phyloP scores from a whole-genome alignment of 2,329 filamentous ascomycete species.

The Claviceps sp. region DNA sequence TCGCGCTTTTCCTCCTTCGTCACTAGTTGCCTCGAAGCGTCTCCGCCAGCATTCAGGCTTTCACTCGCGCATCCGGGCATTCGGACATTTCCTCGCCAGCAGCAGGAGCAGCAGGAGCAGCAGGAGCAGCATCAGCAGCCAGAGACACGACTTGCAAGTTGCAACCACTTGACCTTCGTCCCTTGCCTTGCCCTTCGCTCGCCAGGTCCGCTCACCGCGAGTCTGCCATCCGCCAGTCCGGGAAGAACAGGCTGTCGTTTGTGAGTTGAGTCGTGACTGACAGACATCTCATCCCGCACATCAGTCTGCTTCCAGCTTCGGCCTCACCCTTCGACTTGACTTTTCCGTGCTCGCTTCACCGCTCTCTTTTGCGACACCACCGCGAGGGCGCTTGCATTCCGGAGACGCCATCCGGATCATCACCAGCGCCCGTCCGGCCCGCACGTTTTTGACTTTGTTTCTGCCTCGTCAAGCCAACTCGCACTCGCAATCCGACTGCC shows the following conservation, averaged over 20 bases:
- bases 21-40: not conserved
- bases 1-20: not conserved
- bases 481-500: not conserved
- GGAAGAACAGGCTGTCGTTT: not conserved
- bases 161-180: not conserved
- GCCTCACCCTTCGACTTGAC: not conserved
- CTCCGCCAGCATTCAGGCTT: not conserved
- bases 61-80: not conserved
- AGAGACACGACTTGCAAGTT: no score
- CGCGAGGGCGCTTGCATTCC: not conserved
- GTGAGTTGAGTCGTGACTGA: not conserved
- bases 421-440: not conserved
- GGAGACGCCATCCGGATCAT: not conserved
- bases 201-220: not conserved
- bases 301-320: not conserved
- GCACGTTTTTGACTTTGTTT: not conserved
- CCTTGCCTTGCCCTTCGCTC: not conserved
- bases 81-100: not conserved
- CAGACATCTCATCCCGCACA: not conserved
- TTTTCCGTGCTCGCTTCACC: not conserved
- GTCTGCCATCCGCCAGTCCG: not conserved
- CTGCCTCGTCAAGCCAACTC: not conserved
- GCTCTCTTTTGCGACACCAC: not conserved
- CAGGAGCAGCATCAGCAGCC: no score
- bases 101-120: not conserved